Evolutionary conservation across 2,329 filamentous ascomycete genomes (phyloP), one percentile per base, ranked within the genome.

Genomic region (Aureobasidium vineae): DNA sequence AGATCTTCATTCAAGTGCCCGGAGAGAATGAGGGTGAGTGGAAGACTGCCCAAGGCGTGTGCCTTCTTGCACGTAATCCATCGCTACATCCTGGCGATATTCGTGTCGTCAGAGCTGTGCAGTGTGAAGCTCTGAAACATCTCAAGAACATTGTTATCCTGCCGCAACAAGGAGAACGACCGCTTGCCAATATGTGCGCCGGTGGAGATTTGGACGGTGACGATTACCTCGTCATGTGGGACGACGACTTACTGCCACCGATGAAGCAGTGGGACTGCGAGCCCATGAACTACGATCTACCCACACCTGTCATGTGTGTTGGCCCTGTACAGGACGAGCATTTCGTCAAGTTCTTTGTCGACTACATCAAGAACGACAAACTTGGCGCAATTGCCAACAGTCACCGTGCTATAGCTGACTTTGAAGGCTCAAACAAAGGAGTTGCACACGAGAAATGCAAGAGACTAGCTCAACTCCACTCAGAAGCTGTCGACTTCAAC

Each of bases 141-240:
- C 82, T 97, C 4, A 88, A 85, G 66, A 88, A 98, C 73, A 90
- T 96, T 0, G 88, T 98, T 1, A 92, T 98, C 0, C 89, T 99
- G 57, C 91, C 95, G 0, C 86, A 90, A 41, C 88, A 81, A 0
- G 94, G 94, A 0, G 92, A 97, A 73, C 84, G 90, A 19, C 92
- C 96, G 69, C 79, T 99, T 26, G 87, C 93, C 0, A 92, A 90
- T 72, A 98, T 98, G 94, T 92, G 95, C 70, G 97, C 95, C 4
- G 95, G 95, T 1, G 95, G 95, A 0, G 95, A 99, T 73, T 83
- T 99, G 0, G 95, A 99, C 73, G 95, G 95, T 0, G 95, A 99
- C 72, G 95, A 99, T 74, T 99, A 92, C 75, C 88, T 98, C 65
- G 87, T 98, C 5, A 89, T 97, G 53, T 99, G 95, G 94, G 93